A percentile compares a stretch with the other conserved stretches of the same genome.
Conservation (phyloP, 345 rosid genomes). For the Sisymbrium irio region DNA sequence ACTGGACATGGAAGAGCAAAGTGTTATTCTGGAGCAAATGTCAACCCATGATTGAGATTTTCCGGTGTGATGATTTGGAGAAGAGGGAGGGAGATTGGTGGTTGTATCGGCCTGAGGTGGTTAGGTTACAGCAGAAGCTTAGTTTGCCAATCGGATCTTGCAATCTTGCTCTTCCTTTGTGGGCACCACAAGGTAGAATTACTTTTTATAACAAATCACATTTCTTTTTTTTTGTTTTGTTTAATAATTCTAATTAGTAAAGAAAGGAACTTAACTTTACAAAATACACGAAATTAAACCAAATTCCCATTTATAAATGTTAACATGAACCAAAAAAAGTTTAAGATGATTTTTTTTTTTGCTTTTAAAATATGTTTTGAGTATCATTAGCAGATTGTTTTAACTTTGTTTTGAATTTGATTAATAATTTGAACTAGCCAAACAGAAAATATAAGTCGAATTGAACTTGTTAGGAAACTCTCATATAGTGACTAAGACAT, state of each 20-base stretch:
- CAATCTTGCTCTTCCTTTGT: slow-evolving; percentile 71
- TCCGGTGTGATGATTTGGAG: slow-evolving; percentile 78
- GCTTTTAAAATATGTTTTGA: neutral
- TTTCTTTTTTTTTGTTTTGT: neutral
- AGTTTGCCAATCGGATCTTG: slow-evolving; percentile 84
- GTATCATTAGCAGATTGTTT: neutral
- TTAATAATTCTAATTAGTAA: neutral
- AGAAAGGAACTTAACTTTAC: neutral
- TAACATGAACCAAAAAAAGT: neutral
- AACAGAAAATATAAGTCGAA: neutral
- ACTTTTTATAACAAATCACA: neutral
- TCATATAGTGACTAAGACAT: slow-evolving; percentile 24
- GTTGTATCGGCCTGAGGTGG: slow-evolving; percentile 60
- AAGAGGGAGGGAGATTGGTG: slow-evolving; percentile 80
- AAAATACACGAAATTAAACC: neutral
- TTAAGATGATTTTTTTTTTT: neutral
- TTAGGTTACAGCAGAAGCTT: slow-evolving; percentile 65
- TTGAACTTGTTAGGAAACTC: slow-evolving; percentile 7
- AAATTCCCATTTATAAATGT: neutral
- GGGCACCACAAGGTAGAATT: slow-evolving; percentile 72
- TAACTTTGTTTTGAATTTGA: neutral
- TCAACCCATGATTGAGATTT: slow-evolving; percentile 85
- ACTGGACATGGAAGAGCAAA: slow-evolving; percentile 57
- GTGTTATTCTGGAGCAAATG: slow-evolving; percentile 82
- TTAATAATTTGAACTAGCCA: neutral